These are phyloP conservation scores for Globisporangium middletonii DNA, from an alignment of 352 stramenopile genomes.

Conservation along the genomic window DNA sequence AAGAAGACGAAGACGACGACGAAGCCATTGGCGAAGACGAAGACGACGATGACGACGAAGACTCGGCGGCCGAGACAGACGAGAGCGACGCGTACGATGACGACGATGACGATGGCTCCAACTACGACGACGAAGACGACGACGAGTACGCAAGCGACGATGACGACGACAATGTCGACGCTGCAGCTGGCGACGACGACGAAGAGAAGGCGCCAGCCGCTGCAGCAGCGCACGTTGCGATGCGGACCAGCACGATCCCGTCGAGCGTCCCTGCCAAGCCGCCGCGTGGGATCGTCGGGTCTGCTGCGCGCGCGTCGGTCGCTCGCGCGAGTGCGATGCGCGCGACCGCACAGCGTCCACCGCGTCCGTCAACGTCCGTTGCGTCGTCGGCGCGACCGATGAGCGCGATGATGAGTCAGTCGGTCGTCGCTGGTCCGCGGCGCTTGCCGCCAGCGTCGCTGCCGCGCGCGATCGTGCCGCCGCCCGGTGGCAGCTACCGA, in stretches of 20 bases:
- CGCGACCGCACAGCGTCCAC: slow-evolving; percentile 20
- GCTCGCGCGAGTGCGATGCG: slow-evolving; percentile 11
- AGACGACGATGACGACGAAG: slow-evolving; percentile 2
- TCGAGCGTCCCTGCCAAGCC: slow-evolving; percentile 6
- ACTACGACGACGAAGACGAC: slow-evolving; percentile 19
- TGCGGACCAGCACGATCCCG: slow-evolving; percentile 10
- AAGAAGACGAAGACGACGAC: slow-evolving; percentile 17
- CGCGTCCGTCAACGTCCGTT: slow-evolving; percentile 49
- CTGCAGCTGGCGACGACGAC: background rate
- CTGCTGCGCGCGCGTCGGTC: slow-evolving; percentile 1
- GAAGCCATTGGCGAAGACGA: slow-evolving; percentile 17
- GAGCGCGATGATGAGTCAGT: slow-evolving; percentile 65
- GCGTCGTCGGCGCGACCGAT: slow-evolving; percentile 38
- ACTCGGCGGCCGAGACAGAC: slow-evolving; percentile 14
- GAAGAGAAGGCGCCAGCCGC: slow-evolving; percentile 1
- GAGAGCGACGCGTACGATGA: slow-evolving; percentile 13
- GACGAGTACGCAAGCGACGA: background rate
- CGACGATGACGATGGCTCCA: slow-evolving; percentile 14
- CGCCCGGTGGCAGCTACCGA: background rate
- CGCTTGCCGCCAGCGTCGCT: slow-evolving; percentile 20
- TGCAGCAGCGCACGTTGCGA: slow-evolving; percentile 9
- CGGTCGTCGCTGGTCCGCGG: slow-evolving; percentile 51
- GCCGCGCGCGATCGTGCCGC: background rate
- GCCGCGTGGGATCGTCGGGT: slow-evolving; percentile 8
- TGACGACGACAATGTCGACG: slow-evolving; percentile 7